Evolutionary conservation across 805 yeast genomes (phyloP), one percentile per base, ranked within the genome.

Genomic region (Starmerella stellata): DNA sequence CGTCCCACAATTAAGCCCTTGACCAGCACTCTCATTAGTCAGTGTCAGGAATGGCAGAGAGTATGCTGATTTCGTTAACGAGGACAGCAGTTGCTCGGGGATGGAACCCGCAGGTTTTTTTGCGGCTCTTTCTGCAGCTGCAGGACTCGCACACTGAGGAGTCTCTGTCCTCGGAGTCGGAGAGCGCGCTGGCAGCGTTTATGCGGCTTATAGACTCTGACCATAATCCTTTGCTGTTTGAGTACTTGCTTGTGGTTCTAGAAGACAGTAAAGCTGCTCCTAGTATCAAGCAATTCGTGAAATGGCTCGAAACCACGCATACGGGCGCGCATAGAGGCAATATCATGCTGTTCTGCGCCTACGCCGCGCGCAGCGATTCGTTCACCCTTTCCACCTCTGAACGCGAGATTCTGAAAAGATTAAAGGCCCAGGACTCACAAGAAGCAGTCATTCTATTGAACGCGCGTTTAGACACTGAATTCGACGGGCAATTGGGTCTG

Each of bases 81-180:
- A 23, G 25, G 9, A 11, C 25, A 11, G 25, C 25, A 11, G 9
- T 29, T 8, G 15, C 5, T 9, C 37, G 54, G 23, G 43, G 51
- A 35, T 50, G 53, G 49, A 43, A 43, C 16, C 48, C 53, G 17
- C 32, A 37, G 4, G 41, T 52, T 37, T 57, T 48, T 38, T 38
- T 36, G 9, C 50, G 57, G 20, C 45, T 56, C 16, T 52, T 49
- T 19, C 29, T 38, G 30, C 60, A 57, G 40, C 43, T 57, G 21
- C 51, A 48, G 36, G 60, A 56, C 31, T 36, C 50, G 20, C 20
- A 28, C 16, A 4, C 33, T 23, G 16, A n/a, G 21, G 20, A 7
- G 33, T 13, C 4, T 41, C 34, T 15, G 33, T 24, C 3, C 19
- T 11, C 19, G 15, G 9, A 13, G 19, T 5, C 32, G 32, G n/a